Conservation (phyloP, 2,329 filamentous ascomycete species). For the Penicillium griseofulvum region DNA sequence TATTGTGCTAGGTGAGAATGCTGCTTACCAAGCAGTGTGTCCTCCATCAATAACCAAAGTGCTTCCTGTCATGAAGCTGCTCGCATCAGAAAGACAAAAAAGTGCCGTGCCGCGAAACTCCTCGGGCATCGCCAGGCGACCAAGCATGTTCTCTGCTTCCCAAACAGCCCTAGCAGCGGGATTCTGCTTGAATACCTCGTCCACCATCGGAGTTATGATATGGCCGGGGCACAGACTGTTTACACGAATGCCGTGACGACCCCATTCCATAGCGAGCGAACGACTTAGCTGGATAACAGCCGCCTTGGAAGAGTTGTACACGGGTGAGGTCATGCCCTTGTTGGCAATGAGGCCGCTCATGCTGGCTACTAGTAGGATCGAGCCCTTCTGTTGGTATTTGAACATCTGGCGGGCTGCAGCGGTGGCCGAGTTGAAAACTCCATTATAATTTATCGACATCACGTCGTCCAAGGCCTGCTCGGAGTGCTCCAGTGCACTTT, state of each 20-base stretch:
- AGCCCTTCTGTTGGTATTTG: conserved; percentile 48
- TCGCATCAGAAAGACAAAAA: conserved; percentile 65
- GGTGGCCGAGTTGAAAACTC: conserved; percentile 50
- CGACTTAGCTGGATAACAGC: conserved; percentile 53
- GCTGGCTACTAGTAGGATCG: conserved; percentile 51
- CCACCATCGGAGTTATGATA: conserved; percentile 70
- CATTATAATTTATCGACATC: conserved; percentile 51
- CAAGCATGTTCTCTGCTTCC: conserved; percentile 52
- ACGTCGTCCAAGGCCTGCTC: conserved; percentile 44
- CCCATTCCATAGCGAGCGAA: conserved; percentile 55
- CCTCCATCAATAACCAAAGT: conserved; percentile 71
- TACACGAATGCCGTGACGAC: conserved; percentile 51
- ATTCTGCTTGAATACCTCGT: conserved; percentile 71
- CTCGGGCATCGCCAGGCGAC: conserved; percentile 54
- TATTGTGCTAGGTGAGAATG: background rate
- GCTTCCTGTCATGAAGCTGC: conserved; percentile 68
- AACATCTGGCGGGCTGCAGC: conserved; percentile 51
- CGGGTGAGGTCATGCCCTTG: conserved; percentile 44
- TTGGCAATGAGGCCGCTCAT: conserved; percentile 54
- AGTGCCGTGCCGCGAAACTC: conserved; percentile 65
- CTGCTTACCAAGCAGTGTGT: conserved; percentile 51
- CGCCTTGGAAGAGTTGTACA: conserved; percentile 56
- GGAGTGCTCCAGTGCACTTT: conserved; percentile 42
- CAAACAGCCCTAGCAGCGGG: conserved; percentile 57
- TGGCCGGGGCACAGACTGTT: conserved; percentile 56